Base-by-base conservation (phyloP, 257 asterid genomes). In the Penstemon newberryi region DNA sequence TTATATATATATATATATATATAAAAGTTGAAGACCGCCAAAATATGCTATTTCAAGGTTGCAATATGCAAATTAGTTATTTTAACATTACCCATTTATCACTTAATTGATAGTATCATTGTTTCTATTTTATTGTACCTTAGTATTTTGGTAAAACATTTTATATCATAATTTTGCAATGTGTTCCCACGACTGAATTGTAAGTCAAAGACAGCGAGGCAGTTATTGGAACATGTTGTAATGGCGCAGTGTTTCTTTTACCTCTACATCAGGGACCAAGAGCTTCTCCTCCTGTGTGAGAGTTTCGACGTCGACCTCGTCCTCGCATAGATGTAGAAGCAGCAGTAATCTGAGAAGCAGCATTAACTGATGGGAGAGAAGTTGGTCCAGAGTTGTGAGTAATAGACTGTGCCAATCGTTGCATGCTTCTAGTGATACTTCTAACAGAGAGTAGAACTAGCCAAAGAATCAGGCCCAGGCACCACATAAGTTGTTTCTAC, bases 221-320 rank as follows among this genome's bases (percentile, higher is more conserved):
- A 61, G 75, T 33, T 49, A 78, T 45, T 11, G 82, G 80, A 75
- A 72, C 80, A 57, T 68, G 71, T 73, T 82, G 86, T 61, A 59
- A 43, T 43, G 71, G 59, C 37, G 61, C 15, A 45, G 70, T 64
- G 75, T 82, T 90, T 73, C 77, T 89, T 80, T 83, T 90, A 41
- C 96, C 96, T 52, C 93, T 77, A 67, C 88, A 90, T 75, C 90
- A 78, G 58, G 91, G 81, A 66, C 80, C 83, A 73, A 93, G 84
- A 56, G 85, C 78, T 79, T 90, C 98, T 77, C 86, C 95, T 9
- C 74, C 86, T 70, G 73, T 70, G 67, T 77, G 86, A 72, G 83
- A 56, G 67, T 85, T 88, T 49, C 92, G 85, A 43, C 95, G 95
- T 72, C 90, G 73, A 1, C 78, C 78, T 69, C 82, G 93, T 76